These are phyloP conservation scores for Hymenoscyphus occultus DNA, from an alignment of 2,329 filamentous ascomycete genomes.

Conservation along the genomic window DNA sequence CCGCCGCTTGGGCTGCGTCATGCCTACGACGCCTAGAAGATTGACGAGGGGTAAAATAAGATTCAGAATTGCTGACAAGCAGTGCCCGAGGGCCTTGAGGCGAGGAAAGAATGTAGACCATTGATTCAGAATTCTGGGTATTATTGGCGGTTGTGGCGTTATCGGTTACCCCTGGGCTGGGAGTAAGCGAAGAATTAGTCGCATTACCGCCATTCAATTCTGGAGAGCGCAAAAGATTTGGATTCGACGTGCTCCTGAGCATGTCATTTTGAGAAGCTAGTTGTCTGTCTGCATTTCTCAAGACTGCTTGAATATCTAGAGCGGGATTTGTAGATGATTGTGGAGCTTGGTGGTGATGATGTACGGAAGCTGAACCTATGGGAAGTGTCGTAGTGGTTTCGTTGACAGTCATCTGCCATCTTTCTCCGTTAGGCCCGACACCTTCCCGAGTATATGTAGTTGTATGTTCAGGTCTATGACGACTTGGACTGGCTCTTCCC, in stretches of 20 bases:
- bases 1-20: slow-evolving; percentile 11
- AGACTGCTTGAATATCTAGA: slow-evolving; percentile 29
- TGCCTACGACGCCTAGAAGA: slow-evolving; percentile 22
- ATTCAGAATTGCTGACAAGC: slow-evolving; percentile 51
- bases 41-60: slow-evolving; percentile 49
- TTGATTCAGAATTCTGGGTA: slow-evolving; percentile 35
- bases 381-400: slow-evolving; percentile 39
- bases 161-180: slow-evolving; percentile 25
- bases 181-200: slow-evolving; percentile 8
- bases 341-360: slow-evolving; percentile 13
- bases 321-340: slow-evolving; percentile 20
- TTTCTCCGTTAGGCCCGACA: slow-evolving; percentile 49
- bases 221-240: slow-evolving; percentile 8
- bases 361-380: slow-evolving; percentile 14
- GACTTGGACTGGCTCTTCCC: slow-evolving; percentile 30
- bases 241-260: slow-evolving; percentile 27
- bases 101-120: slow-evolving; percentile 60
- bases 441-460: slow-evolving; percentile 49
- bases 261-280: slow-evolving; percentile 26
- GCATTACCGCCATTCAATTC: neutral
- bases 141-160: slow-evolving; percentile 25
- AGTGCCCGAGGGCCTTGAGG: slow-evolving; percentile 58
- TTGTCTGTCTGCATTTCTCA: slow-evolving; percentile 29
- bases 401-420: slow-evolving; percentile 52
- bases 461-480: slow-evolving; percentile 37